Percentiles rank a stretch among this genome's conserved stretches.
Evolutionary conservation across 2,329 filamentous ascomycete species (phyloP).

Genomic region (Penicillium fuscoglaucum): DNA sequence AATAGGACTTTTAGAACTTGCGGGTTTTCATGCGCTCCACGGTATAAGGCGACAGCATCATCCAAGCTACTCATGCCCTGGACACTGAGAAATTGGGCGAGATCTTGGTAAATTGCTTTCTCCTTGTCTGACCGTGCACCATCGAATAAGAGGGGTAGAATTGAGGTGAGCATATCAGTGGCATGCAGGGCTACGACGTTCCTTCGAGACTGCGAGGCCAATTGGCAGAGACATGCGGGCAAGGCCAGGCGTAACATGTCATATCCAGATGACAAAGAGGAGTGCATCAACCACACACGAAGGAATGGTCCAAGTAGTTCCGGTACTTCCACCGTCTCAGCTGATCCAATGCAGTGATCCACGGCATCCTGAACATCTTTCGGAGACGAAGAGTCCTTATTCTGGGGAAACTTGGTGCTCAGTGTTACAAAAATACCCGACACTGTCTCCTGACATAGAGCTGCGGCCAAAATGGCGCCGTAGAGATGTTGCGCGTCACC

Average conservation of each 20-base stretch:
- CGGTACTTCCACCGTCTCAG: slow-evolving; percentile 46
- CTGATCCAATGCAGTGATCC: slow-evolving; percentile 40
- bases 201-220: slow-evolving; percentile 63
- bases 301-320: slow-evolving; percentile 43
- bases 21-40: slow-evolving; percentile 53
- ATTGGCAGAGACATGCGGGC: slow-evolving; percentile 61
- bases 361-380: slow-evolving; percentile 32
- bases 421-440: slow-evolving; percentile 62
- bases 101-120: slow-evolving; percentile 59
- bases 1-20: slow-evolving; percentile 68
- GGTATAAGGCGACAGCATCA: slow-evolving; percentile 76
- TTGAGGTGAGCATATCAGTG: slow-evolving; percentile 67
- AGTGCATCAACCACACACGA: slow-evolving; percentile 59
- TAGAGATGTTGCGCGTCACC: slow-evolving; percentile 75
- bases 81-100: slow-evolving; percentile 68
- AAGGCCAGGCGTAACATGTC: slow-evolving; percentile 55
- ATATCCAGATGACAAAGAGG: slow-evolving; percentile 52
- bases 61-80: slow-evolving; percentile 78
- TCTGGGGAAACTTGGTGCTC: slow-evolving; percentile 30
- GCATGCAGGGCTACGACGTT: slow-evolving; percentile 72
- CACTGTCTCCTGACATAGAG: slow-evolving; percentile 73
- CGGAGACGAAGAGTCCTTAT: slow-evolving; percentile 15
- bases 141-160: slow-evolving; percentile 64
- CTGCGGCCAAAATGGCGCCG: slow-evolving; percentile 77
- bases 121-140: slow-evolving; percentile 58